A percentile compares a stretch with the other conserved stretches of the same genome.
Evolutionary conservation across 2,329 filamentous ascomycete genomes (phyloP).

Genomic region (Trichophyton simii): DNA sequence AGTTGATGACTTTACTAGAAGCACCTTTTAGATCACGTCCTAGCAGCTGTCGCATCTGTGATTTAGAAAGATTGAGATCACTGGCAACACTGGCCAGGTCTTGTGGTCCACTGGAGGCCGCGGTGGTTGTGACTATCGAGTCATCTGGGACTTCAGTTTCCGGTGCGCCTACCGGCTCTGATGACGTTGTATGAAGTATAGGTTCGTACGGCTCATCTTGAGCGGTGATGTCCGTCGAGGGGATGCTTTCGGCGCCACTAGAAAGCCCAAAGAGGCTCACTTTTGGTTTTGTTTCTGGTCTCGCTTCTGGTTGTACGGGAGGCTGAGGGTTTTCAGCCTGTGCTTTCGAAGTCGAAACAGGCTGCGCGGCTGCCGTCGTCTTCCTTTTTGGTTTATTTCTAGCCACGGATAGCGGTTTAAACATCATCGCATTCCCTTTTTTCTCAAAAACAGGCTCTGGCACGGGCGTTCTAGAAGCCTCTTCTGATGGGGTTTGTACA

Average conservation of each 20-base stretch:
- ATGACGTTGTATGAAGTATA: constrained; percentile 25
- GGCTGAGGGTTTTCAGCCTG: constrained; percentile 13
- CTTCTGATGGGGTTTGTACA: constrained; percentile 20
- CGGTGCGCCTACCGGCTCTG: constrained; percentile 12
- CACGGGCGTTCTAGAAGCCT: constrained; percentile 16
- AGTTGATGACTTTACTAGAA: constrained; percentile 62
- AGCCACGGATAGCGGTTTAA: constrained; percentile 75
- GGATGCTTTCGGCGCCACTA: constrained; percentile 16
- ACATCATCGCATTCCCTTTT: constrained; percentile 71
- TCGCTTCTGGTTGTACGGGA: constrained; percentile 17
- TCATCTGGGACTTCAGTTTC: constrained; percentile 4
- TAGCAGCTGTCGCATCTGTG: constrained; percentile 71
- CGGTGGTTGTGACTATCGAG: neutral
- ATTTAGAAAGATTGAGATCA: constrained; percentile 64
- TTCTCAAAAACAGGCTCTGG: constrained; percentile 34
- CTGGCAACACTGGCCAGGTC: constrained; percentile 60
- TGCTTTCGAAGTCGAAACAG: constrained; percentile 12
- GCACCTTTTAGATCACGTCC: constrained; percentile 45
- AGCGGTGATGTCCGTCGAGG: neutral
- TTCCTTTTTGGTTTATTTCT: constrained; percentile 62
- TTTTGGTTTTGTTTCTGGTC: constrained; percentile 30
- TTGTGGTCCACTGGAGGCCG: constrained; percentile 23
- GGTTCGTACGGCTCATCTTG: constrained; percentile 22
- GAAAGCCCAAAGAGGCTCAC: constrained; percentile 34
- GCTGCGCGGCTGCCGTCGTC: constrained; percentile 24